Evolutionary conservation across 2,329 filamentous ascomycete species (phyloP).

Genomic region (Fusarium sterilihyphosum): DNA sequence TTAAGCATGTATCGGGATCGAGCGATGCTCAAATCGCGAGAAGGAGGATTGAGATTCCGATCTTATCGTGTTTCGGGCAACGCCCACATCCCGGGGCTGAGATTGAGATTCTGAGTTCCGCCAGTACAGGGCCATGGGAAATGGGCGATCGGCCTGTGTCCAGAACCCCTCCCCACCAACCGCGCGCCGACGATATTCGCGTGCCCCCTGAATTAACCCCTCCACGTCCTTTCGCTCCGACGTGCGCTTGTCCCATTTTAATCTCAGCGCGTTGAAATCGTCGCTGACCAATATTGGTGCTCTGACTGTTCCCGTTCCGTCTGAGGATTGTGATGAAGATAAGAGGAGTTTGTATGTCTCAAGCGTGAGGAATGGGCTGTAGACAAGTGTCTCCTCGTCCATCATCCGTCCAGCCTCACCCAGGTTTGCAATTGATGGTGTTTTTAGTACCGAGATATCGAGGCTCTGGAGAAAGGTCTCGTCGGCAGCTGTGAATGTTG

Average conservation of each 20-base stretch:
- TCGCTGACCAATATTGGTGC: slow-evolving; percentile 36
- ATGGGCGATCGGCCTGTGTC: slow-evolving; percentile 28
- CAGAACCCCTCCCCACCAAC: slow-evolving; percentile 38
- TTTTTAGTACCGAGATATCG: slow-evolving; percentile 29
- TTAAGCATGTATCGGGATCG: slow-evolving; percentile 23
- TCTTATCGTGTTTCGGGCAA: neutral
- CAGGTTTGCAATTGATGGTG: slow-evolving; percentile 25
- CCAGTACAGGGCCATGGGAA: slow-evolving; percentile 40
- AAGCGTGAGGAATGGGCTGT: slow-evolving; percentile 41
- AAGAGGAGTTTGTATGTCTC: slow-evolving; percentile 33
- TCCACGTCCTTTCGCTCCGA: slow-evolving; percentile 37
- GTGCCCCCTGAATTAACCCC: slow-evolving; percentile 26
- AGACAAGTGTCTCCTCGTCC: slow-evolving; percentile 35
- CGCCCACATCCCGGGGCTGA: neutral
- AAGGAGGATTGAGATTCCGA: neutral
- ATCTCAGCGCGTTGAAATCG: slow-evolving; percentile 38
- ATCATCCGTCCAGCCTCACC: slow-evolving; percentile 37
- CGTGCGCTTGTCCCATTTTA: slow-evolving; percentile 41
- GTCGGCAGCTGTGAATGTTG: slow-evolving; percentile 34
- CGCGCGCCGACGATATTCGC: slow-evolving; percentile 32
- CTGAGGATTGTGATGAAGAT: neutral
- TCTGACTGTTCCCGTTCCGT: neutral
- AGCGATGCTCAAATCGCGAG: neutral
- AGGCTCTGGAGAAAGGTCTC: slow-evolving; percentile 31
- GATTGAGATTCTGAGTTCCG: slow-evolving; percentile 4